phyloP scores from a whole-genome alignment of 2,329 filamentous ascomycete genomes.

The Didymellaceae sp. region DNA sequence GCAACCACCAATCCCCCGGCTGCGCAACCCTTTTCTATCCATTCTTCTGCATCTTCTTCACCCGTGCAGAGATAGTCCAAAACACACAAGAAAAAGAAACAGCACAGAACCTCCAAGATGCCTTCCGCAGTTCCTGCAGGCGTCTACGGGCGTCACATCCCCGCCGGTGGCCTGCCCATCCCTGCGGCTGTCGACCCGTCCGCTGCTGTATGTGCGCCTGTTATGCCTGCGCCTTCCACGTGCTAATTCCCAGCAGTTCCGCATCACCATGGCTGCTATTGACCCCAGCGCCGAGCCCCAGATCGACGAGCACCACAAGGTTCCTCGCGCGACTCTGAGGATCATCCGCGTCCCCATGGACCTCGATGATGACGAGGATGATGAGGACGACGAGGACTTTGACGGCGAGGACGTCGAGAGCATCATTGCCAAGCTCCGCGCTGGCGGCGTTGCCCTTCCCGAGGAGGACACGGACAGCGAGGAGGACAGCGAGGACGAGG shows the following conservation, averaged over 20 bases:
- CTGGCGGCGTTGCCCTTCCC: constrained; percentile 41
- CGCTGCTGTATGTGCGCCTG: constrained; percentile 72
- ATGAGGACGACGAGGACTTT: constrained; percentile 56
- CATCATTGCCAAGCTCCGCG: constrained; percentile 46
- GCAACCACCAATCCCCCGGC: constrained; percentile 27
- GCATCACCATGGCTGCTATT: constrained; percentile 97
- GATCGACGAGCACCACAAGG: constrained; percentile 49
- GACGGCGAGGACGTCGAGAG: constrained; percentile 54
- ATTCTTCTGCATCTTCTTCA: not conserved
- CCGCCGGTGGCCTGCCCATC: constrained; percentile 81
- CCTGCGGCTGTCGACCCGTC: constrained; percentile 77
- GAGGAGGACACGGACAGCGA: constrained; percentile 52
- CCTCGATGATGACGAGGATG: constrained; percentile 64
- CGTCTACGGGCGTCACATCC: constrained; percentile 91
- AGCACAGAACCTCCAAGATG: constrained; percentile 40
- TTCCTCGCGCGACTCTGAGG: constrained; percentile 86
- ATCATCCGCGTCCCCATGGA: constrained; percentile 76
- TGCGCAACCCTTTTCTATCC: constrained; percentile 23
- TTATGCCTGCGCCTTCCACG: not conserved
- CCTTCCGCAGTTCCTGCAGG: constrained; percentile 65
- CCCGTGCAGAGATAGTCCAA: not conserved
- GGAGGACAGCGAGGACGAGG: constrained; percentile 71
- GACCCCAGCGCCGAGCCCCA: constrained; percentile 77
- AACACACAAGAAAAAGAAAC: not conserved
- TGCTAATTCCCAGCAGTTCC: constrained; percentile 68